Percentiles rank a stretch among this genome's conserved stretches.
These are phyloP conservation scores for Mycena epipterygia DNA, from an alignment of 768 basidiomycete genomes.

Conservation along the genomic window DNA sequence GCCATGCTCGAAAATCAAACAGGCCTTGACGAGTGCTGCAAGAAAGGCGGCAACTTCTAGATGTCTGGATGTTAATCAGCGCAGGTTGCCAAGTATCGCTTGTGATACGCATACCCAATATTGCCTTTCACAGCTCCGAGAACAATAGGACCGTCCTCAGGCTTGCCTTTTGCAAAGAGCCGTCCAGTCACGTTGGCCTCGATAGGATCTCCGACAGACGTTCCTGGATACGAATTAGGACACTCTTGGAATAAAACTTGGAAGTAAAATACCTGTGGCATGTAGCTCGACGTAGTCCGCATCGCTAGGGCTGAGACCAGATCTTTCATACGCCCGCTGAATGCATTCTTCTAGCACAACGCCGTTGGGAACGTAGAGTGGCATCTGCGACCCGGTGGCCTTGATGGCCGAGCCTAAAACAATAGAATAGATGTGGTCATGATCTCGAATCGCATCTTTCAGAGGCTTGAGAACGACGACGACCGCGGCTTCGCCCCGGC, in stretches of 20 bases:
- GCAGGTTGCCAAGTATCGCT: not conserved
- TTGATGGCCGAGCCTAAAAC: slow-evolving; percentile 49
- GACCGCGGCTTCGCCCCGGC: slow-evolving; percentile 45
- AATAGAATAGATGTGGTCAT: slow-evolving; percentile 47
- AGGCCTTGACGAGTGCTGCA: slow-evolving; percentile 42
- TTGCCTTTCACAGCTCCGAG: slow-evolving; percentile 26
- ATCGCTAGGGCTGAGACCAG: not conserved
- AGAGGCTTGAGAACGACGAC: slow-evolving; percentile 34
- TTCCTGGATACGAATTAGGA: slow-evolving; percentile 19
- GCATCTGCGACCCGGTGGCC: slow-evolving; percentile 43
- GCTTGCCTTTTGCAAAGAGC: not conserved
- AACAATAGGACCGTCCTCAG: not conserved
- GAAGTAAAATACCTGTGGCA: slow-evolving; percentile 2
- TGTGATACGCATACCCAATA: not conserved
- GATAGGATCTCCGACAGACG: slow-evolving; percentile 53
- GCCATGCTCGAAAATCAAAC: slow-evolving; percentile 42
- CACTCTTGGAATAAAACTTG: not conserved
- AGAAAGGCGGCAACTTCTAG: slow-evolving; percentile 17
- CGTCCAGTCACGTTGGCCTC: not conserved
- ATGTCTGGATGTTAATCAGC: not conserved
- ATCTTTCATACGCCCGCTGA: slow-evolving; percentile 38
- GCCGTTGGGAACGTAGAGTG: slow-evolving; percentile 46
- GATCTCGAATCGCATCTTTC: slow-evolving; percentile 45
- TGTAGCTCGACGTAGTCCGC: slow-evolving; percentile 24
- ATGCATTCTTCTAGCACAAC: slow-evolving; percentile 47